phyloP scores from a whole-genome alignment of 257 asterid genomes.

The Solanum tarijense region DNA sequence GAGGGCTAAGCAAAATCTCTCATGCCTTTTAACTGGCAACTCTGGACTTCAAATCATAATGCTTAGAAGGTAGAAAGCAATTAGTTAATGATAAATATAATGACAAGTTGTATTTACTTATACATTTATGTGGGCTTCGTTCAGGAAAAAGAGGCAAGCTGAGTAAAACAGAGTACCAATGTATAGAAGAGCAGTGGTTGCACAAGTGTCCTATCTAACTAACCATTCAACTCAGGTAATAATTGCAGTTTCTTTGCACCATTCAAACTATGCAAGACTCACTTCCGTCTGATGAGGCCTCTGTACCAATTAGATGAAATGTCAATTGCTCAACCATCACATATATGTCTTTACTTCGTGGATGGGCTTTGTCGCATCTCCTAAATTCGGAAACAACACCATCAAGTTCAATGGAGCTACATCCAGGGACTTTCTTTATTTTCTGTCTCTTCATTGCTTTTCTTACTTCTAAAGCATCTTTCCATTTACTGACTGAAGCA shows the following conservation, averaged over 20 bases:
- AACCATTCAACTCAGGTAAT: neutral
- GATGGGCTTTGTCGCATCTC: constrained; percentile 20
- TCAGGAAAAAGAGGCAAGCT: neutral
- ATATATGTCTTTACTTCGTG: constrained; percentile 12
- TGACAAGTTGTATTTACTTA: neutral
- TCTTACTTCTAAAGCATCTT: constrained; percentile 8
- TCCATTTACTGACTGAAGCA: constrained; percentile 23
- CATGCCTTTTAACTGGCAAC: neutral
- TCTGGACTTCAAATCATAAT: neutral
- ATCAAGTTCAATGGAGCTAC: constrained; percentile 32
- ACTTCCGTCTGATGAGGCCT: neutral
- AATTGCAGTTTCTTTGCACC: neutral
- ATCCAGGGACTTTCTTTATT: constrained; percentile 28
- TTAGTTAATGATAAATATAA: neutral
- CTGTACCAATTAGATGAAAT: neutral
- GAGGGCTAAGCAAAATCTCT: neutral
- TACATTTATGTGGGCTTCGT: neutral
- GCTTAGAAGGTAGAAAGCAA: neutral
- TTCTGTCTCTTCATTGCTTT: constrained; percentile 15
- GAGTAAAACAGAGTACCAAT: neutral
- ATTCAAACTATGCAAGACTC: neutral
- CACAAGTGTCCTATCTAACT: neutral
- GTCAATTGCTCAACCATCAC: neutral
- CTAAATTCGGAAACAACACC: constrained; percentile 24
- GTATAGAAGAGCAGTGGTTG: neutral